Percentiles rank a stretch among this genome's conserved stretches.
These are phyloP conservation scores for Thermomyces lanuginosus DNA, from an alignment of 2,329 filamentous ascomycete genomes.

Conservation along the genomic window DNA sequence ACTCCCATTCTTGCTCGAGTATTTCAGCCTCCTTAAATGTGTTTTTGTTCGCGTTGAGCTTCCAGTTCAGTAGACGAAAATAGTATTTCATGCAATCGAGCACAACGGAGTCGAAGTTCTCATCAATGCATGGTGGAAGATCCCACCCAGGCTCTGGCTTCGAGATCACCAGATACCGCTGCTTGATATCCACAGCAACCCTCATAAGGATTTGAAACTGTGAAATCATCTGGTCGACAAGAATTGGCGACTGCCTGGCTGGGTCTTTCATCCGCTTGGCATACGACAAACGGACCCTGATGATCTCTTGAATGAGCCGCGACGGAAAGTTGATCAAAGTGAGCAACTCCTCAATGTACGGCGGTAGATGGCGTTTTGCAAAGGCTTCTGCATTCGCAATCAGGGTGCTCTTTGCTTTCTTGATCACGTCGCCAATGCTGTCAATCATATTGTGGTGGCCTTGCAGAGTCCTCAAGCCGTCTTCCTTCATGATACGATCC, in stretches of 20 bases:
- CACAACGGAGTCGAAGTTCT: constrained; percentile 84
- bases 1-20: constrained; percentile 93
- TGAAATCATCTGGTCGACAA: constrained; percentile 94
- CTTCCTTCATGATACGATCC: constrained; percentile 87
- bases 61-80: constrained; percentile 98
- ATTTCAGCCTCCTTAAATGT: constrained; percentile 98
- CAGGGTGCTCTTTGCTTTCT: constrained; percentile 81
- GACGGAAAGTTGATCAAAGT: constrained; percentile 96
- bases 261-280: constrained; percentile 92
- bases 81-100: constrained; percentile 92
- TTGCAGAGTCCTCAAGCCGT: constrained; percentile 81
- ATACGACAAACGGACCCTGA: constrained; percentile 76
- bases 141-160: constrained; percentile 88
- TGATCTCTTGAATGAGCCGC: constrained; percentile 89
- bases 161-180: constrained; percentile 68
- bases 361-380: constrained; percentile 74
- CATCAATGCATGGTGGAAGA: constrained; percentile 85
- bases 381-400: constrained; percentile 77
- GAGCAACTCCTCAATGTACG: constrained; percentile 89
- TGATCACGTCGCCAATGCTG: constrained; percentile 69
- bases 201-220: constrained; percentile 90
- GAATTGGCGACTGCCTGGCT: constrained; percentile 76
- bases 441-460: constrained; percentile 67
- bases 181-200: constrained; percentile 82
- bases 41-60: constrained; percentile 92